Evolutionary conservation across 169 alveolate genomes (phyloP).

Genomic region (Plasmodium sp.): DNA sequence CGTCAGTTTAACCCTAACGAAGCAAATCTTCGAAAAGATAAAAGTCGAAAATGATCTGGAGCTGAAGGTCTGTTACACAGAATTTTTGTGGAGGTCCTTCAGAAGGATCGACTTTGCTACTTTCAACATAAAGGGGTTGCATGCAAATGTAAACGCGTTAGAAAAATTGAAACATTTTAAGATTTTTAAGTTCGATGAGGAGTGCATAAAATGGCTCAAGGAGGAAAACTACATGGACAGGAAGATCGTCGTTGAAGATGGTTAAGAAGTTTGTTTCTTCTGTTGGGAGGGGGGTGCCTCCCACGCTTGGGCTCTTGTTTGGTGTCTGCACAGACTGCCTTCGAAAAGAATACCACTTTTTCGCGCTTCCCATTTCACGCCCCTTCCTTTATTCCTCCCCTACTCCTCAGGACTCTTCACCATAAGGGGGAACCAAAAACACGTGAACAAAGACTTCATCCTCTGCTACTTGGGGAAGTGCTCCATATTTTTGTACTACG

Average conservation of each 20-base stretch:
- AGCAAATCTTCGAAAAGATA: slow-evolving; percentile 55
- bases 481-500: slow-evolving; percentile 47
- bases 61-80: slow-evolving; percentile 61
- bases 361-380: neutral
- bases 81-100: slow-evolving; percentile 72
- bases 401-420: slow-evolving; percentile 20
- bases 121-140: slow-evolving; percentile 28
- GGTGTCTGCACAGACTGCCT: neutral
- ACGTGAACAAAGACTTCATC: slow-evolving; percentile 18
- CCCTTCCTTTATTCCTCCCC: neutral
- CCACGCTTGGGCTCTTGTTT: neutral
- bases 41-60: slow-evolving; percentile 69
- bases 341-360: neutral
- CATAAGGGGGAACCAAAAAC: slow-evolving; percentile 6
- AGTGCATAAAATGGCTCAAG: slow-evolving; percentile 69
- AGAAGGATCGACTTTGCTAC: slow-evolving; percentile 47
- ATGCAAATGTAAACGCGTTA: neutral
- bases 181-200: slow-evolving; percentile 69
- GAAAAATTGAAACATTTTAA: slow-evolving; percentile 51
- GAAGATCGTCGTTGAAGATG: slow-evolving; percentile 50
- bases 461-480: slow-evolving; percentile 62
- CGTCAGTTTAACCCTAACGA: slow-evolving; percentile 18
- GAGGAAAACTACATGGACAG: slow-evolving; percentile 48
- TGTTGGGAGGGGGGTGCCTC: neutral
- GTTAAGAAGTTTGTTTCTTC: neutral